These are phyloP conservation scores for Nepenthes mirabilis DNA, from an alignment of 148 eudicot species.

Conservation along the genomic window DNA sequence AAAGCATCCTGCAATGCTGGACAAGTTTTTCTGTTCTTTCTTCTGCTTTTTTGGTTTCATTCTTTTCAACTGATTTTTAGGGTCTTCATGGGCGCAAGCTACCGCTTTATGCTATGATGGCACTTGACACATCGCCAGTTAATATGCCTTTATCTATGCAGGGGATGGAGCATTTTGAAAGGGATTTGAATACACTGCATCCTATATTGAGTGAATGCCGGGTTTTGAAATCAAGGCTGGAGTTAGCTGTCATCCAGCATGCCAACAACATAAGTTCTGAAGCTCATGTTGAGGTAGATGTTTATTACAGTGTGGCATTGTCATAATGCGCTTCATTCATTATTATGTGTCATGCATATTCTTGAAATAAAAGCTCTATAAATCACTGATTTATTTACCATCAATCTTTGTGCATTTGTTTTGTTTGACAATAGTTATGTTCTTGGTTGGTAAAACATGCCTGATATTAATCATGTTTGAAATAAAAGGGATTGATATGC, in stretches of 20 bases:
- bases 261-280: conserved; percentile 97
- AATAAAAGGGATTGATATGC: too few species aligned
- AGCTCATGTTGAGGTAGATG: conserved; percentile 83
- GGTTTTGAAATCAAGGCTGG: conserved; percentile 69
- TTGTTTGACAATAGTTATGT: too few species aligned
- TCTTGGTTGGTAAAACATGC: too few species aligned
- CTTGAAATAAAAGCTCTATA: too few species aligned
- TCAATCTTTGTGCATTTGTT: too few species aligned
- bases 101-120: not conserved
- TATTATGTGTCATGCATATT: too few species aligned
- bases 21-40: not conserved
- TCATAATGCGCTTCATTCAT: too few species aligned
- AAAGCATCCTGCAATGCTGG: too few species aligned
- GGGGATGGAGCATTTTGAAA: conserved; percentile 79
- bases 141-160: conserved; percentile 14
- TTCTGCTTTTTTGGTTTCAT: not conserved
- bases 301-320: not conserved
- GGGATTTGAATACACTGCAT: conserved; percentile 62
- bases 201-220: conserved; percentile 93
- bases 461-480: too few species aligned
- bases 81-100: not conserved
- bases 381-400: too few species aligned
- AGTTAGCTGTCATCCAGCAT: conserved; percentile 75
- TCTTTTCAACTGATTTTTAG: not conserved
- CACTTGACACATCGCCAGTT: conserved; percentile 2